Base-by-base conservation (phyloP, 768 basidiomycete species). In the Amanita exitialis region DNA sequence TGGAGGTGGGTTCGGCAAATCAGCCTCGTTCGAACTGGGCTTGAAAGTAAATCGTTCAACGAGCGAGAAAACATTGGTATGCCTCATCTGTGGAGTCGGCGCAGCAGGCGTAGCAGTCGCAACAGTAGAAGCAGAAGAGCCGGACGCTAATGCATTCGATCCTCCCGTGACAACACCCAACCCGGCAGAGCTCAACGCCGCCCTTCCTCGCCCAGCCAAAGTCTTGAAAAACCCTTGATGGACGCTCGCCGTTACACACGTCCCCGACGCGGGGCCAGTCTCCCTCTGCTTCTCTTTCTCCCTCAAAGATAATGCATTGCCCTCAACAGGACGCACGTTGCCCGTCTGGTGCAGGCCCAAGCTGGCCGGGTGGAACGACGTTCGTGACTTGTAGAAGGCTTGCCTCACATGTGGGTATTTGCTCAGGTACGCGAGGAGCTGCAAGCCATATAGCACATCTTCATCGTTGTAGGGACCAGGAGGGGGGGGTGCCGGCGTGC, bases 401-500 rank as follows among this genome's bases (percentile, higher is more conserved):
- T 93, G 85, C 8, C 96, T 75, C 3, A 98, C 95, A 64, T 98
- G 95, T 0, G 96, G 93, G 63, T 99, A 98, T 66, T 99, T 98
- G 69, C 87, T 91, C 15, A 98, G 75, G 62, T 99, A 98, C 3
- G 96, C 96, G 1, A 99, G 76, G 2, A 98, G 81, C 64, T 99
- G 95, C 10, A 99, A 69, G 16, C 86, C 81, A 7, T 94, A 78
- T 1, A 98, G 71, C 0, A 98, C 90, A 55, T 96, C 94, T 59
- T 99, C 95, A 62, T 98, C 93, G 23, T 90, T 79, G 66, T 94
- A 96, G 0, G 86, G 88, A 0, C 86, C 86, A 0, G 68, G 62
- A 23, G 35, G 25, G 18, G 27, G 36, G 16, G 54, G 48, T 9
- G 52, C 43, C 16, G 49, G 50, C 6, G 60, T 53, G 13, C 56